Conservation (phyloP, 495 filamentous ascomycete species). For the Xylaria venustula region DNA sequence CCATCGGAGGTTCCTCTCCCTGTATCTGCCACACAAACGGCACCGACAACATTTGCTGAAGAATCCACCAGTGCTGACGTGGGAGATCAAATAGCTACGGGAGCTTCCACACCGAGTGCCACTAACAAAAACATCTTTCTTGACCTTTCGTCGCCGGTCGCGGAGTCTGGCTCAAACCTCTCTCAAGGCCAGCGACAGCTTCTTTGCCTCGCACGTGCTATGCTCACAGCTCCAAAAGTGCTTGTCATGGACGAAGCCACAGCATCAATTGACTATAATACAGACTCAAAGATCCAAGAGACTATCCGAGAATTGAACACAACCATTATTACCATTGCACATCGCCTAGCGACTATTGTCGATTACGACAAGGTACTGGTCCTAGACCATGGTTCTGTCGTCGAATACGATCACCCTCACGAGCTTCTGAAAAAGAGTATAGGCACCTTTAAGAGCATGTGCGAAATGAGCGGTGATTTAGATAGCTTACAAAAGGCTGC, state of each 20-base stretch:
- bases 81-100: constrained; percentile 18
- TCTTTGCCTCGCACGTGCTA: constrained; percentile 88
- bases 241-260: constrained; percentile 99
- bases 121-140: constrained; percentile 94
- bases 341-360: constrained; percentile 91
- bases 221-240: constrained; percentile 88
- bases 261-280: constrained; percentile 95
- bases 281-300: constrained; percentile 92
- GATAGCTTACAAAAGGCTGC: constrained; percentile 69
- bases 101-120: constrained; percentile 32
- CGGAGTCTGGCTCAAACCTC: constrained; percentile 92
- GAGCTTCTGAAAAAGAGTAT: constrained; percentile 66
- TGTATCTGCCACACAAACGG: not conserved
- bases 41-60: constrained; percentile 5
- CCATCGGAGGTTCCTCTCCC: constrained; percentile 45
- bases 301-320: constrained; percentile 87
- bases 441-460: constrained; percentile 85
- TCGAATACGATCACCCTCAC: constrained; percentile 88
- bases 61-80: constrained; percentile 14
- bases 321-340: constrained; percentile 98
- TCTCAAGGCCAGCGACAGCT: constrained; percentile 97
- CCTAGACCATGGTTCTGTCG: constrained; percentile 81
- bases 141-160: constrained; percentile 77
- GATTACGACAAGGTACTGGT: constrained; percentile 99
- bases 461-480: constrained; percentile 89